Evolutionary conservation across 148 eudicot species (phyloP).

Genomic region (Silene uniflora): DNA sequence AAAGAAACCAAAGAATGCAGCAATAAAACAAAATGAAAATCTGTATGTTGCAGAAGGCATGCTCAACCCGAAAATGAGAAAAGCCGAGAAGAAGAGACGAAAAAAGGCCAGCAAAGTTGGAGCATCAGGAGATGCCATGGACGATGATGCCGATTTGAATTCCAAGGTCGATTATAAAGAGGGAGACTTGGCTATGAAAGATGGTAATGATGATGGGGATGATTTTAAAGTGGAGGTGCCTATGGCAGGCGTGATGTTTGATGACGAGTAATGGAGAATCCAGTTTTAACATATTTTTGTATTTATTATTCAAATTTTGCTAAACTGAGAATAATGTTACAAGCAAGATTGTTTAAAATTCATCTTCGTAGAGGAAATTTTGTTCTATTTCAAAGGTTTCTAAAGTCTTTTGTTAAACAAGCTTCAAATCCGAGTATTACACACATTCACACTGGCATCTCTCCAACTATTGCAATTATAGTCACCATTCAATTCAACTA

Average conservation of each 20-base stretch:
- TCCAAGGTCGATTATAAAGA: slow-evolving; percentile 62
- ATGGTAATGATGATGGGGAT: slow-evolving; percentile 39
- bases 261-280: slow-evolving; percentile 27
- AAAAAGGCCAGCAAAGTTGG: slow-evolving; percentile 51
- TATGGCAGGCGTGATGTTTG: slow-evolving; percentile 36
- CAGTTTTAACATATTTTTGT: slow-evolving; percentile 17
- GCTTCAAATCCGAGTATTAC: too few species aligned
- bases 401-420: background rate
- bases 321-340: background rate
- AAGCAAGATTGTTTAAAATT: slow-evolving; percentile 5
- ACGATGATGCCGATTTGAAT: slow-evolving; percentile 55
- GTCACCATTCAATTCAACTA: too few species aligned
- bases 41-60: slow-evolving; percentile 74
- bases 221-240: slow-evolving; percentile 59
- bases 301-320: too few species aligned
- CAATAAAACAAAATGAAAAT: slow-evolving; percentile 66
- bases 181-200: slow-evolving; percentile 15
- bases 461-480: too few species aligned
- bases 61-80: slow-evolving; percentile 61
- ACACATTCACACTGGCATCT: too few species aligned
- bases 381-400: background rate
- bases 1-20: slow-evolving; percentile 33
- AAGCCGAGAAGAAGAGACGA: slow-evolving; percentile 69
- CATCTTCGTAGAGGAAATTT: background rate
- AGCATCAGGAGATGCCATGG: slow-evolving; percentile 46